Percentiles rank a stretch among this genome's conserved stretches.
Conservation (phyloP, 176 grass and related monocot species). For the Saccharum spontaneum region DNA sequence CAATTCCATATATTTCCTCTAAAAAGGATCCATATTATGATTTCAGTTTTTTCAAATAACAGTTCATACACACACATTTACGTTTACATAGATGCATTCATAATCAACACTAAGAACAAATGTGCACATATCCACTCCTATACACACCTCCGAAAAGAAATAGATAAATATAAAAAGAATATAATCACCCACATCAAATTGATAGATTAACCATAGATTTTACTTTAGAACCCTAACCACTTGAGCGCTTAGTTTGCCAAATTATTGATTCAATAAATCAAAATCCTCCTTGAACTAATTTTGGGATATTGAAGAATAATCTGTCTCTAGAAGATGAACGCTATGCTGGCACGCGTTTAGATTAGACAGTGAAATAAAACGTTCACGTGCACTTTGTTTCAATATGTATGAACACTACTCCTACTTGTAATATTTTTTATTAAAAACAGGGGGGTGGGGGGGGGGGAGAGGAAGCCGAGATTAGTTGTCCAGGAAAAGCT, state of each 20-base stretch:
- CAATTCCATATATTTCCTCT: background rate
- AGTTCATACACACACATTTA: background rate
- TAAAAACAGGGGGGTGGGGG: too few relatives aligned
- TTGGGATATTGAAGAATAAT: too few relatives aligned
- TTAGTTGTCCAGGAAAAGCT: constrained; percentile 6
- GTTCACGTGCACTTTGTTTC: background rate
- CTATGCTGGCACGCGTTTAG: background rate
- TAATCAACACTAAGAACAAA: too few relatives aligned
- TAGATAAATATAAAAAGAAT: too few relatives aligned
- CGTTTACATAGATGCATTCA: background rate
- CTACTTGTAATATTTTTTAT: background rate
- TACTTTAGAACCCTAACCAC: too few relatives aligned
- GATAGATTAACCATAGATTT: background rate
- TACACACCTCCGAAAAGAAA: too few relatives aligned
- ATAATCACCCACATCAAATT: too few relatives aligned
- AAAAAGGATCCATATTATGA: background rate
- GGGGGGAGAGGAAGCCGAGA: too few relatives aligned
- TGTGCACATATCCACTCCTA: too few relatives aligned
- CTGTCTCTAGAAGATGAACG: background rate
- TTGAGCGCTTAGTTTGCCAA: background rate
- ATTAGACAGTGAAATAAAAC: background rate
- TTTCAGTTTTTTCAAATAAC: background rate
- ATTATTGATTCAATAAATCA: background rate
- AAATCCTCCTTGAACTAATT: background rate
- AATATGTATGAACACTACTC: background rate